These are phyloP conservation scores for Boletus fagicola DNA, from an alignment of 768 basidiomycete genomes.

Conservation along the genomic window DNA sequence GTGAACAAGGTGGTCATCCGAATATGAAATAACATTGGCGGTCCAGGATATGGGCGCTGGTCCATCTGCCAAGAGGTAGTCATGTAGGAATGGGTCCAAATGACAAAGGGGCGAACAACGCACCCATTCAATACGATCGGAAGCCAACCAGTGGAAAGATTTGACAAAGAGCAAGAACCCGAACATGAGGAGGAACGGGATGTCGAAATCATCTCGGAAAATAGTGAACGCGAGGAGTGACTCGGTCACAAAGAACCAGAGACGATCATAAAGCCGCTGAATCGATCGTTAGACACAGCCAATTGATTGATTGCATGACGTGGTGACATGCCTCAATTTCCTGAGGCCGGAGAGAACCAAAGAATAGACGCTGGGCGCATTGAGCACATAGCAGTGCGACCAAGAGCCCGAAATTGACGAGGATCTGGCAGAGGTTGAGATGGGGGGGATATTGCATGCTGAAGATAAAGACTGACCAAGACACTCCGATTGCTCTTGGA, in stretches of 20 bases:
- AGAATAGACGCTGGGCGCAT: constrained; percentile 82
- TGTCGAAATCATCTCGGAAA: constrained; percentile 93
- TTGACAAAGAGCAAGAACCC: constrained; percentile 92
- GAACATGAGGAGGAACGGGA: constrained; percentile 92
- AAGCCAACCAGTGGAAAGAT: constrained; percentile 96
- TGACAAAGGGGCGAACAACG: constrained; percentile 23
- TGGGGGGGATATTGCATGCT: neutral
- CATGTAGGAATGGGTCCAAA: neutral
- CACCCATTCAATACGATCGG: constrained; percentile 96
- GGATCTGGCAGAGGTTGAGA: constrained; percentile 50
- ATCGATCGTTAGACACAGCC: neutral
- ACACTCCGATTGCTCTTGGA: constrained; percentile 91
- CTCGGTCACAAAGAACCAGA: constrained; percentile 98
- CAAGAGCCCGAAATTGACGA: constrained; percentile 88
- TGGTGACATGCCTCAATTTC: constrained; percentile 79
- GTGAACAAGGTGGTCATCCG: constrained; percentile 74
- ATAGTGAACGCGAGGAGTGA: constrained; percentile 95
- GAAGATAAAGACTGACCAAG: constrained; percentile 53
- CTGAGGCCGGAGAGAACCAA: constrained; percentile 80
- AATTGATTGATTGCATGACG: neutral
- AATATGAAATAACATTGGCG: constrained; percentile 79
- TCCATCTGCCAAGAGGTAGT: constrained; percentile 77
- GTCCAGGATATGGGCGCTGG: constrained; percentile 86
- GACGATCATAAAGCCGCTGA: constrained; percentile 90
- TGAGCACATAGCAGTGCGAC: constrained; percentile 74